Evolutionary conservation across 192 early-diverging fungal species (phyloP).

Genomic region (Thoreauomyces humboldtii): DNA sequence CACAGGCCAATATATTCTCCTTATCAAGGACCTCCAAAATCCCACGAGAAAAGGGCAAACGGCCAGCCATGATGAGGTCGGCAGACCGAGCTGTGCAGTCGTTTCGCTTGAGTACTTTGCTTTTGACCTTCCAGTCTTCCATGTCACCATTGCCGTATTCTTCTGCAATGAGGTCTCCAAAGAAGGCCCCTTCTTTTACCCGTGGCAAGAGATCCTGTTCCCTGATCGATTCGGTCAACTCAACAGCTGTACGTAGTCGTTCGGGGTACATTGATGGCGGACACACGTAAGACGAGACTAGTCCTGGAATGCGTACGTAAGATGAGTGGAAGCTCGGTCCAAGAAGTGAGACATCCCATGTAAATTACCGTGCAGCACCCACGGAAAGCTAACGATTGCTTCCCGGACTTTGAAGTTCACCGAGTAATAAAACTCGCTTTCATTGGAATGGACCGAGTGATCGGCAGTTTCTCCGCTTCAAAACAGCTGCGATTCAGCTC

Average conservation of each 20-base stretch:
- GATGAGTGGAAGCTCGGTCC: neutral
- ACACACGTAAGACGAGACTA: neutral
- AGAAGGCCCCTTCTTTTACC: neutral
- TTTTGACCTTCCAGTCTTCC: too few species aligned
- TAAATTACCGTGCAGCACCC: slow-evolving; percentile 2
- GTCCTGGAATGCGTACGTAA: neutral
- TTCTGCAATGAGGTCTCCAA: neutral
- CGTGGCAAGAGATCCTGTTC: neutral
- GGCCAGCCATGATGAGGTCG: neutral
- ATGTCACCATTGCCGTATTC: neutral
- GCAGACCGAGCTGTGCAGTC: neutral
- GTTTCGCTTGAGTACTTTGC: neutral
- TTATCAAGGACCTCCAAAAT: neutral
- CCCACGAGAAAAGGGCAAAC: neutral
- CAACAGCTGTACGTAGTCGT: neutral
- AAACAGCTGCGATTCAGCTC: neutral
- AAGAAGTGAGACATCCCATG: neutral
- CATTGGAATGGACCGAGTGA: neutral
- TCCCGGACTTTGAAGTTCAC: neutral
- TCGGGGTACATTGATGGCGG: neutral
- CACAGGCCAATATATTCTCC: neutral
- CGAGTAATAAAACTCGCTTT: neutral
- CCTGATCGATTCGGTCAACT: neutral
- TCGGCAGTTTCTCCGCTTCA: neutral
- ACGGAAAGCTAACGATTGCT: slow-evolving; percentile 1